These are phyloP conservation scores for Mercurialis annua DNA, from an alignment of 345 rosid species.

Conservation along the genomic window DNA sequence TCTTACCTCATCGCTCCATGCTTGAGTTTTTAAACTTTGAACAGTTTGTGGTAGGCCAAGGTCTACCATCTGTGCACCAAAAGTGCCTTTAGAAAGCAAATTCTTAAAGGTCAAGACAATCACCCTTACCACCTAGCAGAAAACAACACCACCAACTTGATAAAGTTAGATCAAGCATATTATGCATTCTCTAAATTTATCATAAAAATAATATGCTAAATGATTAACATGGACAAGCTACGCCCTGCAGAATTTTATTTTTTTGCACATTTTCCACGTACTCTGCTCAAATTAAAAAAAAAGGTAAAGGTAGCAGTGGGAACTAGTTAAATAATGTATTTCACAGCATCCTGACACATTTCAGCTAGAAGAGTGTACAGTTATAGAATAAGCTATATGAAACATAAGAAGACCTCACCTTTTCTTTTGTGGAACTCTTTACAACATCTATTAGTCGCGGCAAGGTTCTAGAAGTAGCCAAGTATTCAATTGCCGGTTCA, in stretches of 20 bases:
- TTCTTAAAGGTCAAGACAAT: constrained; percentile 74
- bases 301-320: background rate
- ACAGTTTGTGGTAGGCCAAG: constrained; percentile 89
- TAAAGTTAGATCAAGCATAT: constrained; percentile 21
- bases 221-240: constrained; percentile 9
- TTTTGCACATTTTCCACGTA: constrained; percentile 16
- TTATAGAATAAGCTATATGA: background rate
- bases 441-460: constrained; percentile 77
- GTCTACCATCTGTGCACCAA: constrained; percentile 97
- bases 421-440: constrained; percentile 87
- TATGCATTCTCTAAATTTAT: constrained; percentile 1
- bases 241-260: background rate
- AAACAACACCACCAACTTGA: constrained; percentile 16
- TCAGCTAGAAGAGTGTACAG: background rate
- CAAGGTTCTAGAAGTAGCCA: constrained; percentile 84
- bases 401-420: constrained; percentile 45
- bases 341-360: constrained; percentile 1
- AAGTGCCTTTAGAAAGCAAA: constrained; percentile 75
- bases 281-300: background rate
- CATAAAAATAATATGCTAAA: background rate
- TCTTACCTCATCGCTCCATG: constrained; percentile 98
- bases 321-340: constrained; percentile 1
- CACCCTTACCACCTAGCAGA: constrained; percentile 86
- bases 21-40: constrained; percentile 84
- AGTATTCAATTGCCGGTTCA: constrained; percentile 84